Conservation (phyloP, 1,139 yeast species). For the Hyphopichia buzzinii region DNA sequence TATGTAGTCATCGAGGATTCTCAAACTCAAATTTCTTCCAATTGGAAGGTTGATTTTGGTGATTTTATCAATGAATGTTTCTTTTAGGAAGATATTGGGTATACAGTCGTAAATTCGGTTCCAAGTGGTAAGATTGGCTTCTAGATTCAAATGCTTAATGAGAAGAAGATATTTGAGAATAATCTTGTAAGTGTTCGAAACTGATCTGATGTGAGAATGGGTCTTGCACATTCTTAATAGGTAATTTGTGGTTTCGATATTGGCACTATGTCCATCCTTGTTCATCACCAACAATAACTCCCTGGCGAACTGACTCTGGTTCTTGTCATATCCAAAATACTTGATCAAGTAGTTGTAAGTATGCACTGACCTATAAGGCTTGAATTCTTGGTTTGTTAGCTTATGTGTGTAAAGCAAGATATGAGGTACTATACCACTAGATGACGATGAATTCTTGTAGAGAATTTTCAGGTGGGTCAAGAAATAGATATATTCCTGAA, state of each 20-base stretch:
- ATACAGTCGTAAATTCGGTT: conserved; percentile 39
- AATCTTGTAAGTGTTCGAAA: conserved; percentile 30
- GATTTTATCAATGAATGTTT: conserved; percentile 32
- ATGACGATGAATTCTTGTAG: conserved; percentile 37
- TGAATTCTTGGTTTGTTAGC: conserved; percentile 28
- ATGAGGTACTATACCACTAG: conserved; percentile 37
- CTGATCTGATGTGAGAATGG: conserved; percentile 36
- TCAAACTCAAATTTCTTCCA: conserved; percentile 25
- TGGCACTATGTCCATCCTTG: conserved; percentile 41
- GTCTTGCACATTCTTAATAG: conserved; percentile 30
- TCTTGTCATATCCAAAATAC: conserved; percentile 41
- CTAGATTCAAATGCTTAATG: conserved; percentile 24
- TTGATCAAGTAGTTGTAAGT: conserved; percentile 43
- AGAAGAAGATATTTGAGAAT: conserved; percentile 32
- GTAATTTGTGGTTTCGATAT: conserved; percentile 40
- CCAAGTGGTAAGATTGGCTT: conserved; percentile 37
- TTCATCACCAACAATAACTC: conserved; percentile 42
- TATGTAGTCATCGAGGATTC: conserved; percentile 38
- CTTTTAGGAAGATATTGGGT: conserved; percentile 36
- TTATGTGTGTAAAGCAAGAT: conserved; percentile 41
- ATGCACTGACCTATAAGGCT: conserved; percentile 30
- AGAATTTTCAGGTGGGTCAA: conserved; percentile 34
- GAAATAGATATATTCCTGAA: conserved; percentile 36
- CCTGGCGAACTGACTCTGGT: conserved; percentile 44
- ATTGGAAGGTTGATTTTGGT: conserved; percentile 34